Evolutionary conservation across 2,329 filamentous ascomycete genomes (phyloP), one percentile per base, ranked within the genome.

Genomic region (Aspergillus pseudoglaucus): DNA sequence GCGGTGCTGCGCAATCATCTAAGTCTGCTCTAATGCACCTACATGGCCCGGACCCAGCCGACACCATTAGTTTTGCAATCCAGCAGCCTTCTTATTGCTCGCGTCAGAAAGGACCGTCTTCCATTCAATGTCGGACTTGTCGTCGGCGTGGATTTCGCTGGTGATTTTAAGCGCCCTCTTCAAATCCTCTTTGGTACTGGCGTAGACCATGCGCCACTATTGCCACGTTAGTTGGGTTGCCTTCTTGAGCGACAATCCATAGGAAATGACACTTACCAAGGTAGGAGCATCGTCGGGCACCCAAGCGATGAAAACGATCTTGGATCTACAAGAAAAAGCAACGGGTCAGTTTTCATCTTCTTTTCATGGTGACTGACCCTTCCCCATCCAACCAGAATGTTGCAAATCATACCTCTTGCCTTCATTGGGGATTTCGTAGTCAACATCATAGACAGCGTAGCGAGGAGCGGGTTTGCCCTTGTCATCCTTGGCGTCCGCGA

Each of bases 241-340:
- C 25, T 12, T 30, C 25, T 30, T 30, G 25, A 30, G 9, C 25
- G 5, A 30, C 25, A 3, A 15, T 15, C 27, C 7, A 42, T 12
- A 38, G 25, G 15, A 10, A 6, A 45, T 44, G 39, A 33, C 8
- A 59, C 68, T 60, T 65, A 74, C 71, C 52, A 68, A 61, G 45
- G 64, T 69, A 44, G 69, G 59, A 44, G 68, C 63, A 1, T 67
- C 66, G 46, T 51, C 57, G 46, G 71, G 71, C 40, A 72, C 69
- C 71, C 71, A 74, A 50, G 70, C 74, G 56, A 76, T 75, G 66
- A 76, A 76, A 48, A 74, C 62, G 55, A 76, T 76, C 65, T 76
- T 76, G 66, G 66, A 73, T 59, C 74, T 75, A 40, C 39, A 47
- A 18, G 46, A 7, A 27, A 23, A 47, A 33, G 37, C 20, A 46